phyloP scores from a whole-genome alignment of 2,329 filamentous ascomycete species.

The Pseudogymnoascus sp. region DNA sequence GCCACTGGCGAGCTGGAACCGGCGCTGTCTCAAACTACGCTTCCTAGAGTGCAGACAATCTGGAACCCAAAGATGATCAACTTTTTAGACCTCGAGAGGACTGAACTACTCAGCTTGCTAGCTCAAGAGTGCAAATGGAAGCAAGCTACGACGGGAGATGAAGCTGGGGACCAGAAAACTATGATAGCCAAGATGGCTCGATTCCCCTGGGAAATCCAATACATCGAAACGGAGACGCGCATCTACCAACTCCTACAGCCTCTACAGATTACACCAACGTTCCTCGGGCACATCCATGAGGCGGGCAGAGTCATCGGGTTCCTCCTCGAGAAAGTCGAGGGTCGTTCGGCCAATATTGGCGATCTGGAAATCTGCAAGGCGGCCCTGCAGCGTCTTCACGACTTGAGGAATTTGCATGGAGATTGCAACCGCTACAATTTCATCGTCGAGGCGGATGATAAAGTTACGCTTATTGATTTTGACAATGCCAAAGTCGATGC shows the following conservation, averaged over 20 bases:
- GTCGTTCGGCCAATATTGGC: slow-evolving; percentile 21
- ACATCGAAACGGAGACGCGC: slow-evolving; percentile 18
- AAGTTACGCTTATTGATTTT: slow-evolving; percentile 28
- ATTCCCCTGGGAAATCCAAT: slow-evolving; percentile 19
- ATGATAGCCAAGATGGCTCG: slow-evolving; percentile 17
- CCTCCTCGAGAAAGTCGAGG: slow-evolving; percentile 29
- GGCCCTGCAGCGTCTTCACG: slow-evolving; percentile 24
- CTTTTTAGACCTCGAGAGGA: neutral
- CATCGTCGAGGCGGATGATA: slow-evolving; percentile 22
- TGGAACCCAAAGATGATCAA: neutral
- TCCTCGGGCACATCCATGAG: slow-evolving; percentile 30
- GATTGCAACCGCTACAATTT: slow-evolving; percentile 34
- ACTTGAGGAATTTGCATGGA: slow-evolving; percentile 27
- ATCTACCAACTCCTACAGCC: slow-evolving; percentile 11
- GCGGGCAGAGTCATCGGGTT: slow-evolving; percentile 30
- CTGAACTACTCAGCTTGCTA: neutral
- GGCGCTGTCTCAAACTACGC: neutral
- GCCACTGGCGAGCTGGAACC: neutral
- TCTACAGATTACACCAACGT: slow-evolving; percentile 24
- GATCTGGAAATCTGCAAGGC: slow-evolving; percentile 25
- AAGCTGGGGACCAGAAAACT: neutral
- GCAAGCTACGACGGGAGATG: neutral
- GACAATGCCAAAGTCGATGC: slow-evolving; percentile 13
- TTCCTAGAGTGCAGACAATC: neutral
- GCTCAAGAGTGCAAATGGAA: neutral